Evolutionary conservation across 345 rosid genomes (phyloP), one percentile per base, ranked within the genome.

Genomic region (Heritiera fomes): DNA sequence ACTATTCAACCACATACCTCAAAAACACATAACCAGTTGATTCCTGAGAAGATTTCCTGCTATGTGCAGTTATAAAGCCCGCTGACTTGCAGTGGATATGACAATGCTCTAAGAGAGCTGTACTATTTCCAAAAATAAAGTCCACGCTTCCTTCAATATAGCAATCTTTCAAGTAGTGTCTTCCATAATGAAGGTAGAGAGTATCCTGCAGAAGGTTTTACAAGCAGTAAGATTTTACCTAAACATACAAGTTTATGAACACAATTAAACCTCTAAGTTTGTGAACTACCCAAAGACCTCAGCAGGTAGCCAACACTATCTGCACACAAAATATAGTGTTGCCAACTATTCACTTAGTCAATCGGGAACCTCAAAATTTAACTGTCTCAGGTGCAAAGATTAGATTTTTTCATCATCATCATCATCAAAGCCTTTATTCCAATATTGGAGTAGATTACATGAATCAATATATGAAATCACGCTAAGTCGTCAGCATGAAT

Each of bases 1-100:
- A 43, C 49, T 18, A 32, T 34, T 52, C 75, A 30, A 75, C 47
- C 15, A 49, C 83, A 46, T 23, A 91, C 99, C 99, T 94, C 82
- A 93, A 77, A 81, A 96, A 96, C 40, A 96, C 94, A 61, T 91
- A 96, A 82, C 98, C 99, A 72, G 98, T 94, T 43, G 88, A 84
- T 82, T 96, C 98, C 76, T 92, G 97, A 72, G 98, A 94, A 66
- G 99, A 80, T 86, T 96, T 96, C n/a, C 98, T 89, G 89, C 98
- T 90, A 56, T 96, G 99, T 56, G 99, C 98, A 62, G 98, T 94
- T 71, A 96, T 84, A 80, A 73, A 94, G 68, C 98, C 98, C 20
- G 85, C 89, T 18, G 98, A 83, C 84, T 94, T 96, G 93, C 98
- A 96, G 82, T 96, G 91, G 77, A 96, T 91, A 80, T 96, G 99